Evolutionary conservation across 257 asterid genomes (phyloP), one percentile per base, ranked within the genome.

Genomic region (Phtheirospermum japonicum): DNA sequence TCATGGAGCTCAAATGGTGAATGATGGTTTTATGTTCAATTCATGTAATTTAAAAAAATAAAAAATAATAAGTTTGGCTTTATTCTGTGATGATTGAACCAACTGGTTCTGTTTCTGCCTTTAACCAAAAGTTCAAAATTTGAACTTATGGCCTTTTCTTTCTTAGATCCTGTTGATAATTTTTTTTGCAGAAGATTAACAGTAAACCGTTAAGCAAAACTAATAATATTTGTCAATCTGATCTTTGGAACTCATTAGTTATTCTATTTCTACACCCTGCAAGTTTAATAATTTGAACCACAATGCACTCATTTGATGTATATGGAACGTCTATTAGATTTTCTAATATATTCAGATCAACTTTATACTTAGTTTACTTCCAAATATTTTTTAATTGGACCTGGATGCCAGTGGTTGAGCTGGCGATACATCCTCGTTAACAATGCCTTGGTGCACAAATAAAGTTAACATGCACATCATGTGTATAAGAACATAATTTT

Each of bases 1-100:
- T 70, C 63, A 63, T 71, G 76, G 76, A 69, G 37, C n/a, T 17
- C 14, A 36, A 28, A 26, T 7, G 9, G 30, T 14, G 45, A 57
- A 4, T 34, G 37, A 66, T 60, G 28, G 20, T 32, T 23, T 36
- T 68, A 57, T 55, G 34, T 67, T 61, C 30, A 36, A 36, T 36
- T 36, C 42, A 36, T 36, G 42, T 9, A 36, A 9, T 36, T 36
- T 9, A 36, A 9, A 4, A 36, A 36, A n/a, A n/a, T n/a, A n/a
- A 36, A 6, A 36, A 36, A 36, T 2, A 36, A 36, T 6, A 9
- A 2, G 20, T 62, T 34, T 26, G 46, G 18, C 42, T 9, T 50
- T 59, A 9, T 42, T 62, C 30, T 26, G 57, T 9, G 1, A 10
- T 50, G 52, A n/a, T 31, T 14, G 31, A 42, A 28, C 46, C 66